A percentile compares a stretch with the other conserved stretches of the same genome.
Evolutionary conservation across 2,329 filamentous ascomycete species (phyloP).

Genomic region (Hysterium pulicare): DNA sequence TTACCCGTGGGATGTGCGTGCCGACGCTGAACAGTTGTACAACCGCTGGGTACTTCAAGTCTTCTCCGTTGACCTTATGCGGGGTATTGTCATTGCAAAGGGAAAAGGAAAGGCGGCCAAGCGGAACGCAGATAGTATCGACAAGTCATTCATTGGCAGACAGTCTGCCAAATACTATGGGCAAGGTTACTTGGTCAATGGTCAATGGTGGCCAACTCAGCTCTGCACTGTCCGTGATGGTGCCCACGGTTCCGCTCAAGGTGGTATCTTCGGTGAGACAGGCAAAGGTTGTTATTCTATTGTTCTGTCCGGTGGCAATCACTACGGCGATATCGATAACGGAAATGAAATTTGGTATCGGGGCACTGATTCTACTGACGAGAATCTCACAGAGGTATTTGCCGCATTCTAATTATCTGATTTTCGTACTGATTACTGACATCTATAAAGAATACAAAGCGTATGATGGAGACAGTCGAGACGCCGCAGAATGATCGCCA

Average conservation of each 20-base stretch:
- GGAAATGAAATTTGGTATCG: slow-evolving; percentile 52
- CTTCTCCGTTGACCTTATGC: slow-evolving; percentile 46
- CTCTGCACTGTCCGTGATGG: slow-evolving; percentile 51
- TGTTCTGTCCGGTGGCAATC: slow-evolving; percentile 47
- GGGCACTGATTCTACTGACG: slow-evolving; percentile 45
- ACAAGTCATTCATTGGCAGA: slow-evolving; percentile 10
- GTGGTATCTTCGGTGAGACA: slow-evolving; percentile 49
- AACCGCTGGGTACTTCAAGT: slow-evolving; percentile 42
- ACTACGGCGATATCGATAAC: slow-evolving; percentile 50
- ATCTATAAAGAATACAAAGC: slow-evolving; percentile 42
- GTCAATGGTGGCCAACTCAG: slow-evolving; percentile 56
- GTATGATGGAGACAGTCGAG: slow-evolving; percentile 41
- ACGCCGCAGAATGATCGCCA: slow-evolving; percentile 20
- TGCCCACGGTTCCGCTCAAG: slow-evolving; percentile 49
- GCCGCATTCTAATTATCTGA: no score
- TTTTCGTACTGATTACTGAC: no score
- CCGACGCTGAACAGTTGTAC: slow-evolving; percentile 47
- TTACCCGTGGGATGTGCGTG: slow-evolving; percentile 44
- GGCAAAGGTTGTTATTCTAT: slow-evolving; percentile 52
- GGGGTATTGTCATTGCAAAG: slow-evolving; percentile 36
- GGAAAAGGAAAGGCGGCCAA: slow-evolving; percentile 11
- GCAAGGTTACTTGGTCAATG: slow-evolving; percentile 40
- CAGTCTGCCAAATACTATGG: slow-evolving; percentile 35
- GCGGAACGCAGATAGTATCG: slow-evolving; percentile 24
- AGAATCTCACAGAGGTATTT: slow-evolving; percentile 28